Conservation (phyloP, 768 basidiomycete species). For the Xerocomellus intermedius region DNA sequence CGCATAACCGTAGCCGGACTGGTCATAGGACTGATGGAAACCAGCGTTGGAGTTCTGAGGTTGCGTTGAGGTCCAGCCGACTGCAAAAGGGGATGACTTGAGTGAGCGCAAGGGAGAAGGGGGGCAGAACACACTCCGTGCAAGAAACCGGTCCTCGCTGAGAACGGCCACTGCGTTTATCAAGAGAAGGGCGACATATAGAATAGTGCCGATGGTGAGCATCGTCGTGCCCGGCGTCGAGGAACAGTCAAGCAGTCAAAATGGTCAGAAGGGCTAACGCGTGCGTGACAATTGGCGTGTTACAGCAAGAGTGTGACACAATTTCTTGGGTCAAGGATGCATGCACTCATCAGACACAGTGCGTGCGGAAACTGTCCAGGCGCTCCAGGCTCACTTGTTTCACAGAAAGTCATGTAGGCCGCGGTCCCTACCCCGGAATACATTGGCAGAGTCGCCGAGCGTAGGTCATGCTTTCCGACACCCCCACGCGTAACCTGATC, state of each 20-base stretch:
- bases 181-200: conserved; percentile 85
- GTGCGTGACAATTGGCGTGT: conserved; percentile 22
- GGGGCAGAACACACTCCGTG: conserved; percentile 63
- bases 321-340: conserved; percentile 24
- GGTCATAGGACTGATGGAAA: conserved; percentile 70
- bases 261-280: not conserved
- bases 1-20: conserved; percentile 53
- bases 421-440: conserved; percentile 20
- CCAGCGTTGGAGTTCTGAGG: conserved; percentile 53
- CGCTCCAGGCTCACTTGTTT: not conserved
- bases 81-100: conserved; percentile 41
- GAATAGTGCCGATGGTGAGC: conserved; percentile 65
- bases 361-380: conserved; percentile 1
- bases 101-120: conserved; percentile 10
- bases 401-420: conserved; percentile 14
- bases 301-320: conserved; percentile 12
- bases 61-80: conserved; percentile 83
- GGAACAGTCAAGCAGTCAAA: not conserved
- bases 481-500: not conserved
- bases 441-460: conserved; percentile 42
- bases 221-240: conserved; percentile 35
- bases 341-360: conserved; percentile 29
- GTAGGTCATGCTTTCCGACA: conserved; percentile 34
- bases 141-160: conserved; percentile 94
- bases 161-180: conserved; percentile 95